Evolutionary conservation across 805 yeast species (phyloP).

Genomic region (Ogataea nitratoaversa): DNA sequence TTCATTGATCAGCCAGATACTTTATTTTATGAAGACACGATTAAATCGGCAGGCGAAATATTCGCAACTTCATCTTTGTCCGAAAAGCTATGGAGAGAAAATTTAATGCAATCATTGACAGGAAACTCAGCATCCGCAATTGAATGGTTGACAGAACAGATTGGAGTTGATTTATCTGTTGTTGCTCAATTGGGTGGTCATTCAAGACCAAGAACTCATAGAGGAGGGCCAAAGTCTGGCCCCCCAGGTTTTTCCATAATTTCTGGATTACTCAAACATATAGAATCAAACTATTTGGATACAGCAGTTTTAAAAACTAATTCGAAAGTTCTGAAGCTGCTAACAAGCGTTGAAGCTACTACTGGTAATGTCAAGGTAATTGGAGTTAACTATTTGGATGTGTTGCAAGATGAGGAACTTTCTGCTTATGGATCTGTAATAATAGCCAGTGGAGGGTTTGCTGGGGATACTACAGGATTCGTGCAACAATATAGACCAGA

Average conservation of each 20-base stretch:
- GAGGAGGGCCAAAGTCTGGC: constrained; percentile 58
- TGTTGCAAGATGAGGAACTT: constrained; percentile 18
- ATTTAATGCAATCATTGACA: constrained; percentile 55
- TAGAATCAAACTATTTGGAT: constrained; percentile 42
- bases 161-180: constrained; percentile 57
- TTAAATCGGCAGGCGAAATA: constrained; percentile 47
- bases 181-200: constrained; percentile 84
- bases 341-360: constrained; percentile 18
- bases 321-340: constrained; percentile 37
- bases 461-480: constrained; percentile 53
- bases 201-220: constrained; percentile 73
- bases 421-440: constrained; percentile 51
- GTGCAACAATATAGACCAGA: constrained; percentile 56
- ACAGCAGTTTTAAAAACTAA: constrained; percentile 30
- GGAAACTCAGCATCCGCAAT: constrained; percentile 63
- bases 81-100: constrained; percentile 37
- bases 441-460: constrained; percentile 64
- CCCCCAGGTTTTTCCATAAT: constrained; percentile 68
- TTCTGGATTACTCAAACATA: constrained; percentile 45
- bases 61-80: constrained; percentile 39
- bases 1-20: constrained; percentile 44
- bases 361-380: constrained; percentile 8
- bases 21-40: constrained; percentile 60
- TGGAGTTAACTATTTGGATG: constrained; percentile 31
- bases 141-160: constrained; percentile 62